Conservation (phyloP, 1,284 basidiomycete species). For the Stereum hirsutum region DNA sequence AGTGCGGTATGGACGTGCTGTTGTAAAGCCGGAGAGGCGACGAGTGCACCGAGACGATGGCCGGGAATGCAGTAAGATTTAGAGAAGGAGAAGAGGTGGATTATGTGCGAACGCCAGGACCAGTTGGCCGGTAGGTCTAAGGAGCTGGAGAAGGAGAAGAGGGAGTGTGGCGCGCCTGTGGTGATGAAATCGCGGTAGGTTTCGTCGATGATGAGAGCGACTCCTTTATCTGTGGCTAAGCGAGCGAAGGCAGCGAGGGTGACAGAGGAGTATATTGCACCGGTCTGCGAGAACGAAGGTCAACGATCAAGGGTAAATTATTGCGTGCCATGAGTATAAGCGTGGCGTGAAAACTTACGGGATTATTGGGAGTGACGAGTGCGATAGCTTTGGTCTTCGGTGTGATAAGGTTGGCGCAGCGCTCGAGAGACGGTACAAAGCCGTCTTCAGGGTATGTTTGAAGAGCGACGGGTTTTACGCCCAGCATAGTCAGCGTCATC, state of each 20-base stretch:
- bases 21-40: constrained; percentile 54
- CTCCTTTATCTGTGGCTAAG: constrained; percentile 45
- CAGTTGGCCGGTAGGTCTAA: constrained; percentile 15
- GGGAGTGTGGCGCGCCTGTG: constrained; percentile 40
- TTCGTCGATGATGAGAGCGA: constrained; percentile 83
- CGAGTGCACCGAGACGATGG: constrained; percentile 72
- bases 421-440: constrained; percentile 50
- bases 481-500: constrained; percentile 67
- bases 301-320: constrained; percentile 8
- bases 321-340: neutral
- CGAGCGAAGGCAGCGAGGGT: constrained; percentile 57
- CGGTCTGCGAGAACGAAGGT: constrained; percentile 49
- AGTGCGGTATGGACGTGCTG: constrained; percentile 51
- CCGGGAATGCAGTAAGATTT: constrained; percentile 85
- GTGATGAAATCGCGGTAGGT: constrained; percentile 83
- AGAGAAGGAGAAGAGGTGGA: constrained; percentile 75
- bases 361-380: constrained; percentile 72
- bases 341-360: constrained; percentile 28
- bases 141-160: constrained; percentile 28
- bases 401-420: constrained; percentile 43
- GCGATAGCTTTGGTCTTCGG: constrained; percentile 60
- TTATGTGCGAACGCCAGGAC: constrained; percentile 54
- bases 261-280: constrained; percentile 57
- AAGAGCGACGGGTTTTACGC: constrained; percentile 55
- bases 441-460: constrained; percentile 43